These are phyloP conservation scores for Aspergillus carlsbadensis DNA, from an alignment of 495 filamentous ascomycete genomes.

Conservation along the genomic window DNA sequence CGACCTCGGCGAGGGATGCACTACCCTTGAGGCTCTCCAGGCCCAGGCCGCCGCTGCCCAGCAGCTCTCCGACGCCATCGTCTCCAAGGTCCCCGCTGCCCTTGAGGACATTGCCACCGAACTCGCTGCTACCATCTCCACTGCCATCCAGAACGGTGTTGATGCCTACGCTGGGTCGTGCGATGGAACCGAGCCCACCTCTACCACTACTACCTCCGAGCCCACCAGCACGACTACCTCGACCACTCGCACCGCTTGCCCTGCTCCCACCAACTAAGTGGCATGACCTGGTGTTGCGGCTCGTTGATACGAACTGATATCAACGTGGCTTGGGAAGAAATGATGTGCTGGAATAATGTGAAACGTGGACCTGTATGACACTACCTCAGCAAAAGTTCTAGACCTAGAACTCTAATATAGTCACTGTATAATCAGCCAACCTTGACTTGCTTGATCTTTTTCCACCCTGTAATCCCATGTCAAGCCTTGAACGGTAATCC, in stretches of 20 bases:
- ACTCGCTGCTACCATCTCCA: slow-evolving; percentile 27
- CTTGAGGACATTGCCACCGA: slow-evolving; percentile 25
- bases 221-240: neutral
- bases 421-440: too few relatives aligned
- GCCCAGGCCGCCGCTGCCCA: neutral
- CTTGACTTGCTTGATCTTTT: too few relatives aligned
- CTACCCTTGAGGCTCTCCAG: neutral
- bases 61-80: neutral
- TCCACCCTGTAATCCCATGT: too few relatives aligned
- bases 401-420: too few relatives aligned
- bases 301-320: too few relatives aligned
- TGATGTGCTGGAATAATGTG: too few relatives aligned
- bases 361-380: too few relatives aligned
- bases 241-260: neutral
- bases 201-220: neutral
- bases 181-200: neutral
- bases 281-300: too few relatives aligned
- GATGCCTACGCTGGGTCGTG: slow-evolving; percentile 7
- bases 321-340: too few relatives aligned
- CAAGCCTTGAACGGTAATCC: too few relatives aligned
- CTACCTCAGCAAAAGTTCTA: too few relatives aligned
- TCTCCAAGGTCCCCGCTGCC: slow-evolving; percentile 9
- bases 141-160: slow-evolving; percentile 40
- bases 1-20: neutral
- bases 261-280: neutral